Base-by-base conservation (phyloP, 805 yeast species). In the Candida saitoana region DNA sequence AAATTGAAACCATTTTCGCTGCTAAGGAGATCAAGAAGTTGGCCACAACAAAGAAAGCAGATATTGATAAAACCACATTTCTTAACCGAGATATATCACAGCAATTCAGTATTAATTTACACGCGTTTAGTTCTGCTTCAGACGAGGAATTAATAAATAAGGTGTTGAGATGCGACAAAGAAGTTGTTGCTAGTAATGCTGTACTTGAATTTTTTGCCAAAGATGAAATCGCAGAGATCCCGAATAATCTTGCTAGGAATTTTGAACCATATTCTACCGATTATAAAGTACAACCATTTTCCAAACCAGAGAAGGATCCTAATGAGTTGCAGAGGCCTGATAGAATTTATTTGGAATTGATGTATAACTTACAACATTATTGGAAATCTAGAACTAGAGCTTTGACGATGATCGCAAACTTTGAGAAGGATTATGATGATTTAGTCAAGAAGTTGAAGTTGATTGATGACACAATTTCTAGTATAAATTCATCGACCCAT, bases 91-190 rank as follows among this genome's bases (percentile, higher is more conserved):
- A 85, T 48, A 54, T 82, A 15, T 82, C 87, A 2, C 93, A 85
- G 52, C 90, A 84, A 54, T 84, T 85, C 62, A 88, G 88, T 32
- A 85, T 85, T 51, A 85, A 85, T 54, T 67, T 85, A 42, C 90
- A 85, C 52, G 69, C 76, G 54, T 84, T 77, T 57, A 74, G 79
- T 15, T 60, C 62, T 22, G 54, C 74, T 25, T 54, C 74, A 3
- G 88, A 76, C 34, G 77, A 71, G 18, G 80, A 78, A 33, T 66
- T 85, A 44, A 69, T 82, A 2, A 40, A 49, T 3, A 76, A 74
- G 53, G 77, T 84, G 2, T 66, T 85, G 43, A 55, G 65, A 25
- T 85, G 95, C 65, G 87, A 82, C 45, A 60, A 63, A 20, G 73
- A 72, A 7, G 65, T 84, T 4, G 53, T 79, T 7, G 63, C 64